These are phyloP conservation scores for Myriosclerotinia curreyana DNA, from an alignment of 2,329 filamentous ascomycete species.

Conservation along the genomic window DNA sequence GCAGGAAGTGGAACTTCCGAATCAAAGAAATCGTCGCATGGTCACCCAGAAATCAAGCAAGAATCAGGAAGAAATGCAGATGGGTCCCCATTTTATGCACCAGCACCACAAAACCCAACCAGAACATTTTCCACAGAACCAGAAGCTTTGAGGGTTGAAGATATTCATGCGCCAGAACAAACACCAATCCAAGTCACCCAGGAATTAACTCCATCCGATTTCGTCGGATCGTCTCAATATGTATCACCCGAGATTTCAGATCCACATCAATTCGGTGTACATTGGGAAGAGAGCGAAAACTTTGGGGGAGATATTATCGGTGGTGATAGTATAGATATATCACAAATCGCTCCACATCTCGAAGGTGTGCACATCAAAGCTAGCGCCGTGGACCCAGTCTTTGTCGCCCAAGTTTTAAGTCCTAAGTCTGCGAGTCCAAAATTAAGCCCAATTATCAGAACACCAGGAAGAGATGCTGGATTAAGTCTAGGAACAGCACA, in stretches of 20 bases:
- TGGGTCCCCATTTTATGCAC: constrained; percentile 39
- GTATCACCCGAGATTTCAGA: constrained; percentile 21
- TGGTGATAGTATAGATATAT: constrained; percentile 51
- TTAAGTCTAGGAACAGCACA: constrained; percentile 24
- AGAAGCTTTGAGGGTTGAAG: constrained; percentile 34
- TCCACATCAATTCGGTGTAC: constrained; percentile 17
- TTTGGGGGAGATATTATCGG: constrained; percentile 2
- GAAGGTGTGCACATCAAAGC: constrained; percentile 58
- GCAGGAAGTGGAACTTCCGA: constrained; percentile 14
- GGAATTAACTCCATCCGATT: constrained; percentile 38
- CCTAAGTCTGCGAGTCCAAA: constrained; percentile 33
- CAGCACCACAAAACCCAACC: constrained; percentile 37
- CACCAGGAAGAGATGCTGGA: constrained; percentile 25
- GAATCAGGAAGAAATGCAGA: constrained; percentile 40
- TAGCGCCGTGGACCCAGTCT: constrained; percentile 46
- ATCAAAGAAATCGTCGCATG: constrained; percentile 11
- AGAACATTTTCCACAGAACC: constrained; percentile 35
- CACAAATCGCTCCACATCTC: constrained; percentile 56
- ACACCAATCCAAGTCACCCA: constrained; percentile 36
- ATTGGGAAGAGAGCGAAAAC: constrained; percentile 13
- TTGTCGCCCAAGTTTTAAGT: constrained; percentile 36
- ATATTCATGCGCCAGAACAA: constrained; percentile 33
- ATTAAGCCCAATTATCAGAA: constrained; percentile 30
- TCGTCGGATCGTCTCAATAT: constrained; percentile 25
- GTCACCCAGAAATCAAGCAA: constrained; percentile 27